Evolutionary conservation across 768 basidiomycete genomes (phyloP).

Genomic region (Coprinellus aureogranulatus): DNA sequence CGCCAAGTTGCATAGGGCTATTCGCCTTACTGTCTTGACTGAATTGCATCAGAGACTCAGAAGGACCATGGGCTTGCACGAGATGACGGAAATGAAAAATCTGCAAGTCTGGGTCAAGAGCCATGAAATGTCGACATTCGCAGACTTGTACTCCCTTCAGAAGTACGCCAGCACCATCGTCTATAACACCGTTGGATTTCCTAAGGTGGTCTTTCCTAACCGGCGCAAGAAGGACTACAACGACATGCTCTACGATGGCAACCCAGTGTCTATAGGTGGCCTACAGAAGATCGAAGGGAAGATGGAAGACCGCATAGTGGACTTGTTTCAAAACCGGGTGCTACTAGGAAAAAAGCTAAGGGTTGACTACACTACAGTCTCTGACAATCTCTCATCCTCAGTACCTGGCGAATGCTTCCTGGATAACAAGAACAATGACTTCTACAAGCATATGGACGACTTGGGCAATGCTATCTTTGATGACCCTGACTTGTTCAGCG

Average conservation of each 20-base stretch:
- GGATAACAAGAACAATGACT: background rate
- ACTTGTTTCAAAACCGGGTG: background rate
- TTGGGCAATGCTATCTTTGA: background rate
- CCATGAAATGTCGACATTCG: background rate
- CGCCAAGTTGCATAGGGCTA: background rate
- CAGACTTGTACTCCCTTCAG: background rate
- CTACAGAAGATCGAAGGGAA: background rate
- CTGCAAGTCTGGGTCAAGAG: background rate
- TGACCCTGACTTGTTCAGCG: background rate
- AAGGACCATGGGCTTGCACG: background rate
- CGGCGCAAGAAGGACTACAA: background rate
- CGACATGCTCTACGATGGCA: background rate
- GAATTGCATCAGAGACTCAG: background rate
- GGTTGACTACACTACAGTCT: background rate
- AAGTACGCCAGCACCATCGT: background rate
- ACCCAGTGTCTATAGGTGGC: background rate
- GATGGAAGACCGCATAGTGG: background rate
- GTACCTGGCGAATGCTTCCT: background rate
- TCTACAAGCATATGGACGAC: background rate
- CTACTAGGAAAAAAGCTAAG: background rate
- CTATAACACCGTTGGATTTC: background rate
- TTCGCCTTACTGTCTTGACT: background rate
- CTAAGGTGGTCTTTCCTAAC: background rate
- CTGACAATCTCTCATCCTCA: background rate
- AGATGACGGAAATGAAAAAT: background rate